Evolutionary conservation across 805 yeast genomes (phyloP), one percentile per base, ranked within the genome.

Genomic region (Hanseniaspora meyeri): DNA sequence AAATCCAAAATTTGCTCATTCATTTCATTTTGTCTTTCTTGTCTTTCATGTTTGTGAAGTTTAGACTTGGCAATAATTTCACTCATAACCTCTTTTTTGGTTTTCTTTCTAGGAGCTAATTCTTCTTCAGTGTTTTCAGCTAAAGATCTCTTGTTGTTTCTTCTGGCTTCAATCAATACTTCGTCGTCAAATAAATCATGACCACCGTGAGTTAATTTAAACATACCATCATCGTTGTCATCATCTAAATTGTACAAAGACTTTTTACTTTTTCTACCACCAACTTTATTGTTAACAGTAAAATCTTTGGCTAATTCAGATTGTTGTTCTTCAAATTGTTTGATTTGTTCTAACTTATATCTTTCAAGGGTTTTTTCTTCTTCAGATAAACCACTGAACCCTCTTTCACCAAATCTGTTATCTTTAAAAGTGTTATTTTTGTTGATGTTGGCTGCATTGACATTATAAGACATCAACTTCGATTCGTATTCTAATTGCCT

Each of bases 331-430:
- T 83, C 80, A 39, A 53, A 53, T 32, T 53, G 57, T n/a, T 53
- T 53, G 5, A 53, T 53, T 24, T 53, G 57, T 53, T 53, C 57
- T 20, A 53, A 16, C 4, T 96, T 87, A 73, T 88, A 93, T 72
- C 98, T 82, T 66, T 85, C 96, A 70, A 93, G 78, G 96, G 89
- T 89, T 68, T 85, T 87, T 62, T 93, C 96, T 69, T 93, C 97
- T 12, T 82, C 82, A n/a, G 84, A 78, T 74, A 93, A 65, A 49
- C 74, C 68, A 8, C 74, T 68, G 39, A 53, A 53, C 68, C 87
- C 83, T 60, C 79, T 78, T 66, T 93, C 98, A 67, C 98, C 99
- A 68, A 93, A 91, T 70, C 96, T 80, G 62, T 89, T 77, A 73
- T 93, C 98, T 2, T 81, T 68, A 14, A 93, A 65, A 1, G 87